phyloP scores from a whole-genome alignment of 768 basidiomycete species.

The Rickenella mellea region DNA sequence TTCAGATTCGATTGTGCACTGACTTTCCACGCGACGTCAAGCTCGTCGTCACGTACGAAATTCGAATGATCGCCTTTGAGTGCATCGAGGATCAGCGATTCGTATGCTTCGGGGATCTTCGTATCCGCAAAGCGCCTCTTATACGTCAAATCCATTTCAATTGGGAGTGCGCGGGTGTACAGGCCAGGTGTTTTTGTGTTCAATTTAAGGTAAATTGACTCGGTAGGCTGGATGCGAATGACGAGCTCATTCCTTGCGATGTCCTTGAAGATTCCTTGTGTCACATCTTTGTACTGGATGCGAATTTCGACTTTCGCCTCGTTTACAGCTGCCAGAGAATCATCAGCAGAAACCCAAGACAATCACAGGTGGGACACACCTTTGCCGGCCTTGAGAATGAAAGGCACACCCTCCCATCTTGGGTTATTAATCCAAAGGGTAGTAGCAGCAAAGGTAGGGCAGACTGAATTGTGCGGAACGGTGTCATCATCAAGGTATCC shows the following conservation, averaged over 20 bases:
- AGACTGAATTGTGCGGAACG: slow-evolving; percentile 84
- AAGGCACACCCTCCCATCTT: slow-evolving; percentile 97
- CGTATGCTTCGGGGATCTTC: slow-evolving; percentile 94
- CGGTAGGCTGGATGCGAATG: slow-evolving; percentile 91
- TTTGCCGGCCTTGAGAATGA: slow-evolving; percentile 97
- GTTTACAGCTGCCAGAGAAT: slow-evolving; percentile 63
- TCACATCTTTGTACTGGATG: slow-evolving; percentile 97
- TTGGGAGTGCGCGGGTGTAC: slow-evolving; percentile 81
- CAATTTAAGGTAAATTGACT: slow-evolving; percentile 95
- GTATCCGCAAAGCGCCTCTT: slow-evolving; percentile 86
- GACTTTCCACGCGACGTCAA: slow-evolving; percentile 97
- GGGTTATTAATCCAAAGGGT: slow-evolving; percentile 91
- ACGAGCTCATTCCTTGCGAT: slow-evolving; percentile 96
- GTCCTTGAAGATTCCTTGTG: slow-evolving; percentile 92
- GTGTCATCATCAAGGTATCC: slow-evolving; percentile 98
- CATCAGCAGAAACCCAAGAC: neutral
- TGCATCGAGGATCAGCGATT: slow-evolving; percentile 90
- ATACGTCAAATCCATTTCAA: slow-evolving; percentile 98
- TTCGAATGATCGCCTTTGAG: slow-evolving; percentile 98
- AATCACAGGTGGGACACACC: neutral
- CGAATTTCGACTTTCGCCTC: slow-evolving; percentile 98
- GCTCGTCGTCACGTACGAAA: slow-evolving; percentile 95
- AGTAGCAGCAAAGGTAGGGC: slow-evolving; percentile 90
- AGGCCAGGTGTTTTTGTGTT: slow-evolving; percentile 94
- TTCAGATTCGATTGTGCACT: slow-evolving; percentile 12